These are phyloP conservation scores for Achaetomium macrosporum DNA, from an alignment of 2,329 filamentous ascomycete genomes.

Conservation along the genomic window DNA sequence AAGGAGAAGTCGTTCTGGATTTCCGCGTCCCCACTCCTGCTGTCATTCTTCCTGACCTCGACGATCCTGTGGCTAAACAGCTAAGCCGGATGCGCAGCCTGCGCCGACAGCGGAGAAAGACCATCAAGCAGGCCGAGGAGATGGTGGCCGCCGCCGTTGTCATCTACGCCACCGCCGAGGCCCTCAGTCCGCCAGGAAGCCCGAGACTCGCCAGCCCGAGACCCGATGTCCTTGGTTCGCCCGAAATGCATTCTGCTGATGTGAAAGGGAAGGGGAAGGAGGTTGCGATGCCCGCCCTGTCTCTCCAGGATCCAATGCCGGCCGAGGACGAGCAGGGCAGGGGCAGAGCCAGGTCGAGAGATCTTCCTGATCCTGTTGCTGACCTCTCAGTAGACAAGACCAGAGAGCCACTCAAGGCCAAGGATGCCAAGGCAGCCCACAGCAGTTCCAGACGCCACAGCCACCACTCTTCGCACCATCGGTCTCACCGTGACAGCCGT, in stretches of 20 bases:
- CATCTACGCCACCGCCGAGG: conserved; percentile 47
- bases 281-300: conserved; percentile 20
- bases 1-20: conserved; percentile 26
- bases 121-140: conserved; percentile 45
- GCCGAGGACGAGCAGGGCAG: conserved; percentile 23
- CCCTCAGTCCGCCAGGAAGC: conserved; percentile 38
- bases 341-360: conserved; percentile 29
- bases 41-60: conserved; percentile 40
- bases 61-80: conserved; percentile 35
- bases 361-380: conserved; percentile 45
- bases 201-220: conserved; percentile 29
- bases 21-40: conserved; percentile 41
- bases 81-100: conserved; percentile 39
- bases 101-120: conserved; percentile 40
- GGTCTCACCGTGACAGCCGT: conserved; percentile 31
- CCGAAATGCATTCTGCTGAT: conserved; percentile 26
- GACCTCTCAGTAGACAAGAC: conserved; percentile 49
- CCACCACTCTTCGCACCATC: conserved; percentile 36
- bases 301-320: conserved; percentile 21
- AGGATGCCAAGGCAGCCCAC: conserved; percentile 29
- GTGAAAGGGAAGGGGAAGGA: conserved; percentile 26
- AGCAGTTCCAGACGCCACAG: conserved; percentile 33
- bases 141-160: conserved; percentile 49
- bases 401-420: conserved; percentile 33
- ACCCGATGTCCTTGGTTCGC: conserved; percentile 27